These are phyloP conservation scores for Murraya koenigii DNA, from an alignment of 345 rosid genomes.

Conservation along the genomic window DNA sequence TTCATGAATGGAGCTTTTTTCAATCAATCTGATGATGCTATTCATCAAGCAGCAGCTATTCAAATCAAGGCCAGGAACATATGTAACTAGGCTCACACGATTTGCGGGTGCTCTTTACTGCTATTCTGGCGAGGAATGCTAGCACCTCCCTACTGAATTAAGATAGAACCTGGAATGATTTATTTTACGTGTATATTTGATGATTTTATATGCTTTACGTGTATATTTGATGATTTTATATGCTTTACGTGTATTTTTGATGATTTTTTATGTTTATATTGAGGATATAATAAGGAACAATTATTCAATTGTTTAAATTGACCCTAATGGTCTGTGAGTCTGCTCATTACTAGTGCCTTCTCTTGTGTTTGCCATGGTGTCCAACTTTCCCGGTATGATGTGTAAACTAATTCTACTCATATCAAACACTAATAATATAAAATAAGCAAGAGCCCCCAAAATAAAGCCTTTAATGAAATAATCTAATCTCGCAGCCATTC, in stretches of 20 bases:
- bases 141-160: neutral
- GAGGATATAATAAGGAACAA: no score
- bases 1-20: constrained; percentile 64
- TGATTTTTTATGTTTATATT: neutral
- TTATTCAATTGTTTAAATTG: no score
- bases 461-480: no score
- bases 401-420: no score
- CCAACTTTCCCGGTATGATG: no score
- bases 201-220: neutral
- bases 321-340: no score
- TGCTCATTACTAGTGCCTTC: no score
- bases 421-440: no score
- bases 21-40: constrained; percentile 37
- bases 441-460: no score
- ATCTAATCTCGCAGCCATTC: no score
- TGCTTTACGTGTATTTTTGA: neutral
- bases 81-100: constrained; percentile 31
- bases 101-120: constrained; percentile 44
- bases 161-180: neutral
- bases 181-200: neutral
- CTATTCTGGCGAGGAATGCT: constrained; percentile 10
- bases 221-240: neutral
- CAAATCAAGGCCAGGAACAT: constrained; percentile 31
- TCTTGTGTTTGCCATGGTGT: no score
- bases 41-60: constrained; percentile 28